Base-by-base conservation (phyloP, 352 stramenopile species). In the Globisporangium irregulare region DNA sequence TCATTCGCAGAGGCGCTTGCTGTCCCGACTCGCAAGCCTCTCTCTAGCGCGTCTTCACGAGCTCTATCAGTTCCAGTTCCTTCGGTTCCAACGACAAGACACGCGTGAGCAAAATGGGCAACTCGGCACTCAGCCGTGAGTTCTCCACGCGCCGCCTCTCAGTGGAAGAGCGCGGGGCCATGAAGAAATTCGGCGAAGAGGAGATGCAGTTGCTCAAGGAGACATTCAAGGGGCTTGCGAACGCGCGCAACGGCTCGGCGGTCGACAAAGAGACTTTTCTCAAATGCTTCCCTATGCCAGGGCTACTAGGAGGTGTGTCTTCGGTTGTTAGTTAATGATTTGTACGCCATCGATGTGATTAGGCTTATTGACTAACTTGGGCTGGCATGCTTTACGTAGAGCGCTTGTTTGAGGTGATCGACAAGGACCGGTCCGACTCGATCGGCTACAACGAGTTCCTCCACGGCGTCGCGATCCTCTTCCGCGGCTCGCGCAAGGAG, bases 181-280 rank as follows among this genome's bases (percentile, higher is more conserved):
- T 87, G 77, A 92, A 91, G 62, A 84, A 89, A 9, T 94, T 94
- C 65, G 80, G 76, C 24, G 84, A 90, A 4, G 81, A 92, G 54
- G 84, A 94, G 67, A 91, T 95, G 62, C 80, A 87, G 12, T 65
- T 93, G 59, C 71, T 95, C 18, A 84, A 83, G 20, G 83, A 93
- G 66, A 93, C 86, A 7, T 95, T 93, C 70, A 90, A 92, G 41
- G 87, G 84, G 2, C 69, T 94, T 34, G 84, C 86, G 1, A 82
- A 83, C 55, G 71, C 66, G 32, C 85, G 81, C 76, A 87, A 87
- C 64, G 84, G 86, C 24, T 72, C 74, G 18, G 78, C 79, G 1
- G 84, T 98, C 14, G 92, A 98, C 73, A 98, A 98, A 58, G 89
- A 97, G 48, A 98, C 91, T 0, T 98, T 98, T 73, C 85, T 98